These are phyloP conservation scores for Saraca asoca DNA, from an alignment of 331 rosid species.

Conservation along the genomic window DNA sequence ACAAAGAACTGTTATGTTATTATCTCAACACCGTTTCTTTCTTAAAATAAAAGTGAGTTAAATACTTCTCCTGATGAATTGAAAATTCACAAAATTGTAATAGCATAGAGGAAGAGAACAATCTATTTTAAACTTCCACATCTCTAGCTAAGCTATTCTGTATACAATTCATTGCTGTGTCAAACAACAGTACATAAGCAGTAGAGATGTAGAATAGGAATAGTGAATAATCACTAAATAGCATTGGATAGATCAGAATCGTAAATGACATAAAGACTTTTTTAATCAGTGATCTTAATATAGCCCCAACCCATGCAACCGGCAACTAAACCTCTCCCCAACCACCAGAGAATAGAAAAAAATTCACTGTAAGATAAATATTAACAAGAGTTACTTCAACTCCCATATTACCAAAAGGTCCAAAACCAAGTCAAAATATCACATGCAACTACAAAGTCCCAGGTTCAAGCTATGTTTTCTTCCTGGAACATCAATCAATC, in stretches of 20 bases:
- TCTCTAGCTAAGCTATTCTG: background rate
- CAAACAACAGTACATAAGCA: background rate
- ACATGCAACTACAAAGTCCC: slow-evolving; percentile 2
- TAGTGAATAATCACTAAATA: background rate
- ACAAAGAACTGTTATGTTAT: background rate
- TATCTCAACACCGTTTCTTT: background rate
- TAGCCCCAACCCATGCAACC: slow-evolving; percentile 18
- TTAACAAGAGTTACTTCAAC: background rate
- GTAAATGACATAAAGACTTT: background rate
- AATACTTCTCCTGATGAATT: background rate
- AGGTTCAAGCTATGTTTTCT: slow-evolving; percentile 14
- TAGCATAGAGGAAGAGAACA: background rate
- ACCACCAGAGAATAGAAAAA: slow-evolving; percentile 17
- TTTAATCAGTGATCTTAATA: background rate
- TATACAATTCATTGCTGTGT: background rate
- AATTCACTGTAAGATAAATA: slow-evolving; percentile 3
- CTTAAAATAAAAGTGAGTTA: background rate
- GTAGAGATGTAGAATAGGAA: background rate
- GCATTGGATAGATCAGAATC: background rate
- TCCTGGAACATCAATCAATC: slow-evolving; percentile 1
- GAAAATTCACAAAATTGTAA: background rate
- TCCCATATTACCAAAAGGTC: background rate
- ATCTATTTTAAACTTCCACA: background rate
- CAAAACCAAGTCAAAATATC: slow-evolving; percentile 15
- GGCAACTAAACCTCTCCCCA: slow-evolving; percentile 5